These are phyloP conservation scores for Castanea crenata DNA, from an alignment of 306 rosid genomes.

Conservation along the genomic window DNA sequence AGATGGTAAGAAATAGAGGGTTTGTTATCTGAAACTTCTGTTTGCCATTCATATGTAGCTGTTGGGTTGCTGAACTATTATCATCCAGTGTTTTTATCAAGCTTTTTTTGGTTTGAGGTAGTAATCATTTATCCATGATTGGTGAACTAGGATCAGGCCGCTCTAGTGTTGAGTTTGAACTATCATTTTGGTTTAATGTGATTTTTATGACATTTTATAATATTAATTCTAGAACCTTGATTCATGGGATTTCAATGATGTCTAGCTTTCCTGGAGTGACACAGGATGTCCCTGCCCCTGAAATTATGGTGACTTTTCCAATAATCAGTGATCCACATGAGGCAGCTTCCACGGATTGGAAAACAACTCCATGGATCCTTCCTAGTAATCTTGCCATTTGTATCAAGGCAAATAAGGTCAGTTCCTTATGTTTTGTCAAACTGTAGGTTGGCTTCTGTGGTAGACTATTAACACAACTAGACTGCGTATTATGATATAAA, in stretches of 20 bases:
- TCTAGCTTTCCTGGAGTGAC: constrained; percentile 20
- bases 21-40: constrained; percentile 27
- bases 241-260: neutral
- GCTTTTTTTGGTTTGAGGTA: neutral
- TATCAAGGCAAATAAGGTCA: constrained; percentile 78
- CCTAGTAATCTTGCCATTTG: constrained; percentile 93
- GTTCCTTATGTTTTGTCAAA: constrained; percentile 25
- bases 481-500: neutral
- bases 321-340: constrained; percentile 55
- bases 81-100: neutral
- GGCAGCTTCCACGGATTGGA: constrained; percentile 92
- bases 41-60: constrained; percentile 5
- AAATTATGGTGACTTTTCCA: constrained; percentile 80
- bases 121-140: neutral
- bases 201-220: neutral
- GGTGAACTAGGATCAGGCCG: neutral
- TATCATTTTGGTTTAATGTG: neutral
- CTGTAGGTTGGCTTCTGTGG: neutral
- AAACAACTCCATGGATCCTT: constrained; percentile 98
- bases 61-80: neutral
- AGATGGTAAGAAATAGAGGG: constrained; percentile 88
- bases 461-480: neutral
- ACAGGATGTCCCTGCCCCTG: constrained; percentile 92
- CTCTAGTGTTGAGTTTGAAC: neutral
- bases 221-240: neutral